These are phyloP conservation scores for Xylaria sp. DNA, from an alignment of 2,329 filamentous ascomycete species.

Conservation along the genomic window DNA sequence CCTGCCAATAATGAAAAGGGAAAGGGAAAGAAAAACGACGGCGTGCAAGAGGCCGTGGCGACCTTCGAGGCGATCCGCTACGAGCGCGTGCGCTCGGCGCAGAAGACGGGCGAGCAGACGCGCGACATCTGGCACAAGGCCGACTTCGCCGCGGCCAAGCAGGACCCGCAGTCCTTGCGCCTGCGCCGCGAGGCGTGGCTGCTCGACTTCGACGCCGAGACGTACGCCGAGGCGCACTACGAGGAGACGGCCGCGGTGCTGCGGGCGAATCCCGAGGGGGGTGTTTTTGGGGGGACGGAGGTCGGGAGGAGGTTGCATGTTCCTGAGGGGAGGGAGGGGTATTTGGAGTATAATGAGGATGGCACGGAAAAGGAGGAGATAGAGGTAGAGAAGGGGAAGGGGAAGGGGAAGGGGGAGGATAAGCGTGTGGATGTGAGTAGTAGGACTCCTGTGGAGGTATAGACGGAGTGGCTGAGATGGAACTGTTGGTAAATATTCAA, in stretches of 20 bases:
- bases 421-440: neutral
- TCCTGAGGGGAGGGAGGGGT: slow-evolving; percentile 45
- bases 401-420: neutral
- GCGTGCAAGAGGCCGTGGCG: slow-evolving; percentile 55
- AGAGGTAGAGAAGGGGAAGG: too few species aligned
- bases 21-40: slow-evolving; percentile 33
- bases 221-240: slow-evolving; percentile 56
- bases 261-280: slow-evolving; percentile 35
- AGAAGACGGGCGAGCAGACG: slow-evolving; percentile 60
- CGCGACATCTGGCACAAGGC: slow-evolving; percentile 64
- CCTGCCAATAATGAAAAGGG: neutral
- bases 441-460: neutral
- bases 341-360: slow-evolving; percentile 44
- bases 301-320: slow-evolving; percentile 44
- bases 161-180: slow-evolving; percentile 57
- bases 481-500: neutral
- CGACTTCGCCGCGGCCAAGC: slow-evolving; percentile 59
- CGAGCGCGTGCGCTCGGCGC: slow-evolving; percentile 59
- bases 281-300: slow-evolving; percentile 33
- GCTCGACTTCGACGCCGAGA: slow-evolving; percentile 61
- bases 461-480: neutral
- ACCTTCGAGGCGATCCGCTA: slow-evolving; percentile 60
- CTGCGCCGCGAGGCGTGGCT: slow-evolving; percentile 61
- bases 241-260: slow-evolving; percentile 44
- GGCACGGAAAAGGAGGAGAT: neutral